A percentile compares a stretch with the other conserved stretches of the same genome.
phyloP scores from a whole-genome alignment of 2,329 filamentous ascomycete genomes.

The Aureobasidium pullulans region DNA sequence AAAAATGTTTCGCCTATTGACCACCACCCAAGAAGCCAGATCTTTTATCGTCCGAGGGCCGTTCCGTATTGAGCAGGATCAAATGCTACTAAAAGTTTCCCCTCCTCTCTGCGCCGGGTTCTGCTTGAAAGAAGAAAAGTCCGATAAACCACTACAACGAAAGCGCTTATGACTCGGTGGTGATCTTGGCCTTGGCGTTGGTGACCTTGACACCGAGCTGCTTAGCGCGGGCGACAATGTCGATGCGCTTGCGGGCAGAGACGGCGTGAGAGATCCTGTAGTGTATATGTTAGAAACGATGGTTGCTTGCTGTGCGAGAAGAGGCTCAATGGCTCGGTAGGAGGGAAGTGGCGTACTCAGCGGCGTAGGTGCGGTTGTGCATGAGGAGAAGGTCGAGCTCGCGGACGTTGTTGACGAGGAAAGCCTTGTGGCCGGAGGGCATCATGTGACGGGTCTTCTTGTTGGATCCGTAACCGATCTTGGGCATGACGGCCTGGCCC shows the following conservation, averaged over 20 bases:
- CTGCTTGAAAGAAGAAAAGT: background rate
- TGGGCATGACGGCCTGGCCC: constrained; percentile 93
- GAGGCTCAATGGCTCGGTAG: background rate
- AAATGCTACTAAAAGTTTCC: constrained; percentile 7
- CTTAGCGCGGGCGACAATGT: constrained; percentile 96
- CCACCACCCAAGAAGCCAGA: constrained; percentile 7
- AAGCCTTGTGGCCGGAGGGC: constrained; percentile 98
- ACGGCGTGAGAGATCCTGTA: constrained; percentile 92
- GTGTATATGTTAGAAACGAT: constrained; percentile 34
- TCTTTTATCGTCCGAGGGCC: constrained; percentile 6
- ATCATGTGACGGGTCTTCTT: constrained; percentile 99
- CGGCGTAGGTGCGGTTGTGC: constrained; percentile 99
- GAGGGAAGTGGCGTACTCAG: constrained; percentile 64
- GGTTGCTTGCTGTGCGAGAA: background rate
- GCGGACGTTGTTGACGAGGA: constrained; percentile 94
- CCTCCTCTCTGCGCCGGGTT: background rate
- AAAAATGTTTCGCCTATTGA: constrained; percentile 11
- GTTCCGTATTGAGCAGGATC: constrained; percentile 9
- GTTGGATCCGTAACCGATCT: constrained; percentile 99
- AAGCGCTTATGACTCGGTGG: constrained; percentile 67
- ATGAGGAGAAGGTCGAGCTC: constrained; percentile 97
- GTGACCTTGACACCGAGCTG: constrained; percentile 99
- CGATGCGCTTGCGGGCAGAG: constrained; percentile 96
- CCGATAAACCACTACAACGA: constrained; percentile 10
- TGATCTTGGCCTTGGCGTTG: constrained; percentile 98